Evolutionary conservation across 805 yeast species (phyloP).

Genomic region (Metschnikowia peoriensis): DNA sequence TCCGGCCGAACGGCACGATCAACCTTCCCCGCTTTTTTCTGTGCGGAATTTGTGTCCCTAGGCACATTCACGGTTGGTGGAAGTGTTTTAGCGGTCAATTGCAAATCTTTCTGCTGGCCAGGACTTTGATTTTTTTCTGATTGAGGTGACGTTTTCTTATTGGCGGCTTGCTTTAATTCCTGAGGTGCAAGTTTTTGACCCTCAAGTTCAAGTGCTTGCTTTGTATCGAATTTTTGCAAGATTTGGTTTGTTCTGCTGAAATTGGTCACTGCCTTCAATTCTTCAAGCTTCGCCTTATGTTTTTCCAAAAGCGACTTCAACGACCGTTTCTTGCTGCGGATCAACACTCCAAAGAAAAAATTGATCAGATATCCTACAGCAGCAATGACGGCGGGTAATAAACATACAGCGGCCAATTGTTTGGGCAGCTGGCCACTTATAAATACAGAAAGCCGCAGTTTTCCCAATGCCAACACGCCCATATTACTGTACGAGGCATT

Average conservation of each 20-base stretch:
- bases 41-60: neutral
- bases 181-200: no score
- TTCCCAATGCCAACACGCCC: constrained; percentile 15
- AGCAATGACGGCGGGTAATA: constrained; percentile 25
- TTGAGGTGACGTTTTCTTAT: neutral
- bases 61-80: constrained; percentile 7
- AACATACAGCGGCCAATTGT: constrained; percentile 19
- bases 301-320: constrained; percentile 35
- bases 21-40: neutral
- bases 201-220: neutral
- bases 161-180: no score
- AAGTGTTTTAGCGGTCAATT: neutral
- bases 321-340: constrained; percentile 21
- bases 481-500: constrained; percentile 10
- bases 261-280: constrained; percentile 68
- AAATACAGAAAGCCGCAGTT: constrained; percentile 24
- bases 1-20: neutral
- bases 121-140: neutral
- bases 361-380: constrained; percentile 19
- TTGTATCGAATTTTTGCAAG: constrained; percentile 50
- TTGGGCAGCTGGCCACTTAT: constrained; percentile 24
- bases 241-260: constrained; percentile 75
- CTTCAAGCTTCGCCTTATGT: constrained; percentile 59
- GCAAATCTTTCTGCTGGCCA: no score
- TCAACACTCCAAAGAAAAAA: constrained; percentile 19